Evolutionary conservation across 2,329 filamentous ascomycete species (phyloP).

Genomic region (Dichotomopilus funicola): DNA sequence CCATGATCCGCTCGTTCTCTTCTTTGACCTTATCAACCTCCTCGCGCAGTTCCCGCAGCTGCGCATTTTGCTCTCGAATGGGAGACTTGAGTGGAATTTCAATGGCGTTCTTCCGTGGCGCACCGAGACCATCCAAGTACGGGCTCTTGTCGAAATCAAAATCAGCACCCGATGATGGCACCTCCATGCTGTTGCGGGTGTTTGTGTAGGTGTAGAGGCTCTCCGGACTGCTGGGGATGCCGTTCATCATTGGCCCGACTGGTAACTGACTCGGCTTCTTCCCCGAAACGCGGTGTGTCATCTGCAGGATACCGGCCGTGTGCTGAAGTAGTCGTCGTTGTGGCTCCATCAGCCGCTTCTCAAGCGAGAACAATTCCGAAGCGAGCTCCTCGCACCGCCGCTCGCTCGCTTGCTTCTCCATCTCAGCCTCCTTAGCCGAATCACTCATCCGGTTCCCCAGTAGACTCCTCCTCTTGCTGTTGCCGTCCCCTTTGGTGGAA

Average conservation of each 20-base stretch:
- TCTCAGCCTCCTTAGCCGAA: slow-evolving; percentile 57
- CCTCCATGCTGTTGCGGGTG: slow-evolving; percentile 52
- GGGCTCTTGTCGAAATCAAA: slow-evolving; percentile 68
- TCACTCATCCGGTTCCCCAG: slow-evolving; percentile 44
- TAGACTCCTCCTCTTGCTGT: slow-evolving; percentile 44
- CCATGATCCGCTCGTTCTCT: slow-evolving; percentile 27
- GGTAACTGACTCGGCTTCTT: slow-evolving; percentile 46
- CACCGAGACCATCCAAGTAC: slow-evolving; percentile 50
- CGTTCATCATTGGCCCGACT: slow-evolving; percentile 38
- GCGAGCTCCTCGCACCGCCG: slow-evolving; percentile 82
- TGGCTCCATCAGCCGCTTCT: slow-evolving; percentile 68
- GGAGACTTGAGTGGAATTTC: slow-evolving; percentile 55
- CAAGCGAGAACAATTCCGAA: slow-evolving; percentile 69
- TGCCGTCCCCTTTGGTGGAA: slow-evolving; percentile 31
- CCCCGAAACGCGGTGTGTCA: slow-evolving; percentile 73
- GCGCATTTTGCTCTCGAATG: slow-evolving; percentile 45
- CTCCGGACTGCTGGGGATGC: slow-evolving; percentile 67
- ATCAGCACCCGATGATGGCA: slow-evolving; percentile 40
- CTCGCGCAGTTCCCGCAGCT: slow-evolving; percentile 23
- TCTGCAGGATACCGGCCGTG: slow-evolving; percentile 84
- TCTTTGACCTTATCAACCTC: slow-evolving; percentile 26
- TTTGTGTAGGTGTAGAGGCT: slow-evolving; percentile 66
- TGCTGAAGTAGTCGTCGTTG: slow-evolving; percentile 77
- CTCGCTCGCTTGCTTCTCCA: slow-evolving; percentile 66
- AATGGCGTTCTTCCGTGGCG: slow-evolving; percentile 38